A percentile compares a stretch with the other conserved stretches of the same genome.
Evolutionary conservation across 306 rosid genomes (phyloP).

Genomic region (Purshia tridentata): DNA sequence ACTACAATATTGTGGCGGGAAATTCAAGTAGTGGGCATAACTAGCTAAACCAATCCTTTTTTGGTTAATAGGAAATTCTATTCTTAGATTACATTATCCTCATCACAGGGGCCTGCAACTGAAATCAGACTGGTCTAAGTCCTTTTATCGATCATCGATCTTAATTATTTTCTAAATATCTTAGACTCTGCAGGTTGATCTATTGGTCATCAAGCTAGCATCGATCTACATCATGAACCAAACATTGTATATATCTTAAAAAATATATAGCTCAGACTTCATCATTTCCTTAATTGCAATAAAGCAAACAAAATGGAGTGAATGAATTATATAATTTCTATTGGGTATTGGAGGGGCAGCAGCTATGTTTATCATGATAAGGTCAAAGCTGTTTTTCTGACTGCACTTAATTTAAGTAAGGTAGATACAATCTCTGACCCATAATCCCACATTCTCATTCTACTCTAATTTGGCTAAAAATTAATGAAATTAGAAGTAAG

Average conservation of each 20-base stretch:
- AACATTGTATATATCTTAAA: background rate
- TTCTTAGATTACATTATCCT: conserved; percentile 17
- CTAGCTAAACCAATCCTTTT: conserved; percentile 13
- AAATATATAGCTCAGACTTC: background rate
- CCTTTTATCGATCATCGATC: conserved; percentile 10
- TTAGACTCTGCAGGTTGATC: background rate
- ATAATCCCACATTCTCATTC: no score
- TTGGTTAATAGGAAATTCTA: conserved; percentile 37
- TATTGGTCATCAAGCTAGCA: background rate
- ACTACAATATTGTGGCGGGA: conserved; percentile 23
- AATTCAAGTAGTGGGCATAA: conserved; percentile 28
- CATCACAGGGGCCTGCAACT: background rate
- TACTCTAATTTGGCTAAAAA: no score
- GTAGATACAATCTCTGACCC: no score
- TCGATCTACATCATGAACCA: background rate
- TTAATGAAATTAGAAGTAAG: background rate
- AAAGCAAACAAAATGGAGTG: no score
- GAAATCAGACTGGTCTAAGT: background rate
- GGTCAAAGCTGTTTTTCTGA: conserved; percentile 23
- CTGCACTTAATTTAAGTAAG: conserved; percentile 7
- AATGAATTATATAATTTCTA: background rate
- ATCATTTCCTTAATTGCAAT: background rate
- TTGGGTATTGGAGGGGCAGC: background rate
- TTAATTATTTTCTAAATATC: background rate
- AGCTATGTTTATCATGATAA: background rate